These are phyloP conservation scores for Lactuca saligna DNA, from an alignment of 129 eudicot genomes.

Conservation along the genomic window DNA sequence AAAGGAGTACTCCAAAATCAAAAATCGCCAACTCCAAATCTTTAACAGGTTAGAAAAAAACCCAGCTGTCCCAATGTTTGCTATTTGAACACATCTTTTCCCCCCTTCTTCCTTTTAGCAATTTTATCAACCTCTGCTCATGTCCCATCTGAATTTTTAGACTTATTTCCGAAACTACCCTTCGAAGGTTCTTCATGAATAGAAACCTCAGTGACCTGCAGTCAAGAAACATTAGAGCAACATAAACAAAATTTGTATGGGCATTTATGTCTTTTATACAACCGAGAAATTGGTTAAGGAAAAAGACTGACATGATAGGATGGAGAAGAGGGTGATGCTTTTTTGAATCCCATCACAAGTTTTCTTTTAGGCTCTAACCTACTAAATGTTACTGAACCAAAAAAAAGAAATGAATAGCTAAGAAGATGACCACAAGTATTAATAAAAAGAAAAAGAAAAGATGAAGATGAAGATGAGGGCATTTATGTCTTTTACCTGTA, in stretches of 20 bases:
- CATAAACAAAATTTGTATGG: too few species aligned
- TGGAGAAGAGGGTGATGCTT: constrained; percentile 41
- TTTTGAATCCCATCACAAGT: constrained; percentile 82
- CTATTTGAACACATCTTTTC: constrained; percentile 40
- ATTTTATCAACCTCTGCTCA: constrained; percentile 21
- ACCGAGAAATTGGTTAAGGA: not conserved
- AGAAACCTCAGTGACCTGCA: constrained; percentile 37
- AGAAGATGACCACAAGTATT: not conserved
- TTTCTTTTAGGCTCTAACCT: constrained; percentile 87
- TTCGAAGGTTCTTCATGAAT: constrained; percentile 31
- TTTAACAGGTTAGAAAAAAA: too few species aligned
- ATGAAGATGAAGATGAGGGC: too few species aligned
- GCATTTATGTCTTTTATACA: constrained; percentile 31
- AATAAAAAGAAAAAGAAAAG: not conserved
- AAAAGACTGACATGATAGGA: constrained; percentile 45
- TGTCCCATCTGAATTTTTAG: constrained; percentile 26
- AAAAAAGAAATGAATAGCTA: constrained; percentile 16
- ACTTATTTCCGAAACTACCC: constrained; percentile 31
- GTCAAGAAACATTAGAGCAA: not conserved
- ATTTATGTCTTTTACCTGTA: constrained; percentile 48
- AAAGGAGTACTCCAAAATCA: too few species aligned
- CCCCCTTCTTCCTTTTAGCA: constrained; percentile 64
- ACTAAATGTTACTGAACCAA: constrained; percentile 77
- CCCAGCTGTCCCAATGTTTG: constrained; percentile 27
- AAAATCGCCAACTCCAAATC: too few species aligned